These are phyloP conservation scores for Solanum dulcamara DNA, from an alignment of 257 asterid species.

Conservation along the genomic window DNA sequence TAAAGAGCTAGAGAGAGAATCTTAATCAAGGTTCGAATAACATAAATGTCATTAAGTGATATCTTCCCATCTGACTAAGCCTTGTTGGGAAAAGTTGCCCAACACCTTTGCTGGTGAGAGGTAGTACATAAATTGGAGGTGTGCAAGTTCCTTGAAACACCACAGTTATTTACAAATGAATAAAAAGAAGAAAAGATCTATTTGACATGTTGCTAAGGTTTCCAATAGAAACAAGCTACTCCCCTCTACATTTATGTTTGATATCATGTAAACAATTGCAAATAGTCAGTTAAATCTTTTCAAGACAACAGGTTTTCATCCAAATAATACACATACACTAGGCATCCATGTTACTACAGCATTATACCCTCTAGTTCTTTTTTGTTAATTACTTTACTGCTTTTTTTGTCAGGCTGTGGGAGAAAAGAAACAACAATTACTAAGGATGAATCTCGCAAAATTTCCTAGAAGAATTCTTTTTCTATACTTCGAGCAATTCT, in stretches of 20 bases:
- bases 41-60: not conserved
- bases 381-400: not conserved
- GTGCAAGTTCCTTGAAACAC: too few species aligned
- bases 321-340: not conserved
- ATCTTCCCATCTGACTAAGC: not conserved
- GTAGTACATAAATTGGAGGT: not conserved
- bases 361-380: not conserved
- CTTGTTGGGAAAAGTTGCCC: not conserved
- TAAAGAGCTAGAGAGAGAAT: not conserved
- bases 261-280: not conserved
- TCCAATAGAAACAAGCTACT: not conserved
- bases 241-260: not conserved
- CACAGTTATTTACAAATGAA: too few species aligned
- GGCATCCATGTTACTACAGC: not conserved
- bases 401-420: not conserved
- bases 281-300: not conserved
- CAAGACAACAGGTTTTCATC: not conserved
- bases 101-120: not conserved
- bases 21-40: not conserved
- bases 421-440: not conserved
- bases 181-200: too few species aligned
- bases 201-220: too few species aligned
- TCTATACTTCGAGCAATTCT: not conserved
- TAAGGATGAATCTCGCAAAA: not conserved
- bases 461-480: not conserved